A percentile compares a stretch with the other conserved stretches of the same genome.
These are phyloP conservation scores for Pichia pseudocactophila DNA, from an alignment of 805 yeast species.

Conservation along the genomic window DNA sequence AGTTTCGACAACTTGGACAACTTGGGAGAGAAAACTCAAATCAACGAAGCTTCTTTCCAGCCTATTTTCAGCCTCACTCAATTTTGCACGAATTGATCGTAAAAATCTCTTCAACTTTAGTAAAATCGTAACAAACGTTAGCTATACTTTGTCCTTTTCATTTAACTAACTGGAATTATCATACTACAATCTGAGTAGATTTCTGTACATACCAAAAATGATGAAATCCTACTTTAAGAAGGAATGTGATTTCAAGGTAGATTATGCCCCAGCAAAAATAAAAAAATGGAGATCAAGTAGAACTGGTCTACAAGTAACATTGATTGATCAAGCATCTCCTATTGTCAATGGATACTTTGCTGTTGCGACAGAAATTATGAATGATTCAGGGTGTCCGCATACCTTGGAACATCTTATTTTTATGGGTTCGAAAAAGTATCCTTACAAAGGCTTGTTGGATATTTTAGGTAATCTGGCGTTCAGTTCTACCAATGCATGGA, in stretches of 20 bases:
- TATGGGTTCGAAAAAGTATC: conserved; percentile 86
- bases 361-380: conserved; percentile 83
- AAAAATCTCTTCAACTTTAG: too few relatives aligned
- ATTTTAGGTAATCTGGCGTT: conserved; percentile 75
- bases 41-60: too few relatives aligned
- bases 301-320: conserved; percentile 76
- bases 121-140: too few relatives aligned
- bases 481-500: conserved; percentile 93
- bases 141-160: too few relatives aligned
- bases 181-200: too few relatives aligned
- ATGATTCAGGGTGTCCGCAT: conserved; percentile 91
- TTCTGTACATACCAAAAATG: conserved; percentile 7
- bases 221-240: conserved; percentile 30
- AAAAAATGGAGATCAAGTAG: conserved; percentile 71
- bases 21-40: too few relatives aligned
- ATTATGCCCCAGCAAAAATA: conserved; percentile 63
- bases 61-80: too few relatives aligned
- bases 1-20: too few relatives aligned
- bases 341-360: conserved; percentile 90
- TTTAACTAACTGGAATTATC: too few relatives aligned
- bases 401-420: conserved; percentile 90
- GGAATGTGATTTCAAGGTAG: conserved; percentile 48
- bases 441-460: conserved; percentile 87
- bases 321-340: conserved; percentile 75
- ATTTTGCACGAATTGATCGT: too few relatives aligned